These are phyloP conservation scores for Eruca vesicaria DNA, from an alignment of 441 rosid species.

Conservation along the genomic window DNA sequence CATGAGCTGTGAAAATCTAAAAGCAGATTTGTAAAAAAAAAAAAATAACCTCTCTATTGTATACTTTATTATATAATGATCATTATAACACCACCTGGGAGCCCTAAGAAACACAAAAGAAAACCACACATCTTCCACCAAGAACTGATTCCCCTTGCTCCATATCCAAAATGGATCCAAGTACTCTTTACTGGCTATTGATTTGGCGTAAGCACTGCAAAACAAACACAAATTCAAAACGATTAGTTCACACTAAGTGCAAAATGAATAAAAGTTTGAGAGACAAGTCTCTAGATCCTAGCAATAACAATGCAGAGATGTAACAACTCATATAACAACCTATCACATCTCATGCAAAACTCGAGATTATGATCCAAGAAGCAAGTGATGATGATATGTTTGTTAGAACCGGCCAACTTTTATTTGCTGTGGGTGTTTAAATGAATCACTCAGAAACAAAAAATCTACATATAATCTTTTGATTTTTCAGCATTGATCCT, in stretches of 20 bases:
- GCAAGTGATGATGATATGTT: neutral
- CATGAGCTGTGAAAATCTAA: neutral
- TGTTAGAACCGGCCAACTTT: neutral
- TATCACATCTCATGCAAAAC: neutral
- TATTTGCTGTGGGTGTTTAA: neutral
- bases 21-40: neutral
- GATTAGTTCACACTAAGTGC: neutral
- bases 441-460: neutral
- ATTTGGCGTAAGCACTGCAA: neutral
- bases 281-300: neutral
- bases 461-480: neutral
- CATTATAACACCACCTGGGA: neutral
- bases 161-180: neutral
- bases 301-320: neutral
- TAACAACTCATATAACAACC: neutral
- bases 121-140: neutral
- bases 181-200: neutral
- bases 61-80: neutral
- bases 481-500: constrained; percentile 9
- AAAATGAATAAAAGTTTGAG: neutral
- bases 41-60: neutral
- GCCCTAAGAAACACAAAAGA: neutral
- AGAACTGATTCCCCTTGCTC: neutral
- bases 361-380: neutral
- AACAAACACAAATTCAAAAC: neutral